phyloP scores from a whole-genome alignment of 1,284 basidiomycete genomes.

The Phenoliferia sp. region DNA sequence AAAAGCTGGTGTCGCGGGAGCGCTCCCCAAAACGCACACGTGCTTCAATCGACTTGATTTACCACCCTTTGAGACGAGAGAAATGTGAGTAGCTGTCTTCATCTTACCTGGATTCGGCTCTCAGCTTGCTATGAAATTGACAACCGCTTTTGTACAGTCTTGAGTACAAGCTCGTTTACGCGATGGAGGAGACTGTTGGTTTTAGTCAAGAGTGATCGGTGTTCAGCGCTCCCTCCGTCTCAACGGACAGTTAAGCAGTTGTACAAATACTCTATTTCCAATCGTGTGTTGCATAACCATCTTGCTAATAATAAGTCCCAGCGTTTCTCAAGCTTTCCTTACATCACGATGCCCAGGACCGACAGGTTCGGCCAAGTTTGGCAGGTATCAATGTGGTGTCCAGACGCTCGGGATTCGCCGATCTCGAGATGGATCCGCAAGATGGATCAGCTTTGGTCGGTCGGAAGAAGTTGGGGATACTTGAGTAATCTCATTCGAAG shows the following conservation, averaged over 20 bases:
- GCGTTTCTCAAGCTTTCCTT: too few relatives aligned
- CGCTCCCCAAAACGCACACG: constrained; percentile 34
- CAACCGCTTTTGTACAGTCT: constrained; percentile 10
- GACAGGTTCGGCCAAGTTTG: too few relatives aligned
- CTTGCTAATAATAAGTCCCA: too few relatives aligned
- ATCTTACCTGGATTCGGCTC: background rate
- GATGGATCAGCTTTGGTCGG: too few relatives aligned
- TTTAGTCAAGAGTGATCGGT: constrained; percentile 8
- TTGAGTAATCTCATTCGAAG: too few relatives aligned
- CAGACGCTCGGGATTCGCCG: too few relatives aligned
- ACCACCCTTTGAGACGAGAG: constrained; percentile 27
- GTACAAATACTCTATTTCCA: too few relatives aligned
- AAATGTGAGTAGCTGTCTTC: constrained; percentile 9
- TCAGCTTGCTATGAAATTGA: background rate
- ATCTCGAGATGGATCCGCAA: too few relatives aligned
- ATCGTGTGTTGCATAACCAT: too few relatives aligned
- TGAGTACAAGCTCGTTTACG: constrained; percentile 29
- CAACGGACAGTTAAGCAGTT: background rate
- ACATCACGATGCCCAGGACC: too few relatives aligned
- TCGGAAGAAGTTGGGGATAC: too few relatives aligned
- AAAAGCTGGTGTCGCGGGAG: constrained; percentile 24
- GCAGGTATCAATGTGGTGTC: too few relatives aligned
- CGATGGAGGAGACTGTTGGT: constrained; percentile 24
- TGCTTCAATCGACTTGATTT: constrained; percentile 37
- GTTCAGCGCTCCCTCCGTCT: background rate